phyloP scores from a whole-genome alignment of 192 early-diverging fungal species.

The Chytriomyces hyalinus region DNA sequence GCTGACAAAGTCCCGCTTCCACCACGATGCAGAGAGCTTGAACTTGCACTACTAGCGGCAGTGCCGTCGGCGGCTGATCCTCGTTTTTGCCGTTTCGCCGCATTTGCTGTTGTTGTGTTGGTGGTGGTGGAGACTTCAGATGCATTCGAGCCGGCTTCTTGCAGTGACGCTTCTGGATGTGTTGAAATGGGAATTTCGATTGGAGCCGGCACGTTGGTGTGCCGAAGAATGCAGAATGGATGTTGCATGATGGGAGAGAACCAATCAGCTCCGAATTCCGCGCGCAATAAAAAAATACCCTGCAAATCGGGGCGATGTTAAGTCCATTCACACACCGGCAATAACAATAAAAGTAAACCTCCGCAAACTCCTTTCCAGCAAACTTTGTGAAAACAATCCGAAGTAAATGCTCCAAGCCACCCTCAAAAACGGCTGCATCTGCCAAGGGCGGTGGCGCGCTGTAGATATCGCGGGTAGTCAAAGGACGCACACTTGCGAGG shows the following conservation, averaged over 20 bases:
- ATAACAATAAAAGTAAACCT: conserved; percentile 25
- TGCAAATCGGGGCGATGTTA: background rate
- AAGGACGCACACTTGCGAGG: conserved; percentile 44
- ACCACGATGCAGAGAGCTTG: background rate
- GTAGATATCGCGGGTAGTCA: conserved; percentile 46
- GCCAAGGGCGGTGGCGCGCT: conserved; percentile 23
- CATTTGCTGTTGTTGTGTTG: background rate
- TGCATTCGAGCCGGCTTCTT: background rate
- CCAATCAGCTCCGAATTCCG: conserved; percentile 66
- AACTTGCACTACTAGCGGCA: background rate
- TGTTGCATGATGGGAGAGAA: conserved; percentile 64
- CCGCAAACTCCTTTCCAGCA: conserved; percentile 55
- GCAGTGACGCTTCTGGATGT: background rate
- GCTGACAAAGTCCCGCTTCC: background rate
- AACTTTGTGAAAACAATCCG: conserved; percentile 58
- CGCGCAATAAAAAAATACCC: conserved; percentile 58
- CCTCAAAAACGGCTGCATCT: conserved; percentile 36
- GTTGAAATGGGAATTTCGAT: conserved; percentile 27
- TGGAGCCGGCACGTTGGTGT: conserved; percentile 40
- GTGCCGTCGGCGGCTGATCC: background rate
- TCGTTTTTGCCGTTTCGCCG: conserved; percentile 24
- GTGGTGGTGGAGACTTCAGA: background rate
- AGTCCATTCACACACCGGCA: background rate
- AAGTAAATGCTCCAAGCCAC: conserved; percentile 55
- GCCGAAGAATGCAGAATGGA: conserved; percentile 56